Base-by-base conservation (phyloP, 2,329 filamentous ascomycete species). In the Cladosporium sp. region DNA sequence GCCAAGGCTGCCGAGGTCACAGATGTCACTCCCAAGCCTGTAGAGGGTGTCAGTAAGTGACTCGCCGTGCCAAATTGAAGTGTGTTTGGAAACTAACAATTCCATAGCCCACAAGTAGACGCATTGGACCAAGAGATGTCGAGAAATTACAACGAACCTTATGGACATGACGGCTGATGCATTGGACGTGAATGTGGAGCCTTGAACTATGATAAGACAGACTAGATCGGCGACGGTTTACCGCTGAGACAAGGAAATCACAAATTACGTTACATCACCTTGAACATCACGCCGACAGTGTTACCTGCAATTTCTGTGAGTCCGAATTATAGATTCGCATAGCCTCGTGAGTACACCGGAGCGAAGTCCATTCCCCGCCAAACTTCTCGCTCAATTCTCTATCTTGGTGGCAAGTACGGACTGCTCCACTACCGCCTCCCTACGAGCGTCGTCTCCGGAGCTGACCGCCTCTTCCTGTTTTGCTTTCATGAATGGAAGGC, bases 1-100 rank as follows among this genome's bases (percentile, higher is more conserved):
- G 78, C 78, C 70, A 77, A 81, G 67, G 87, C 87, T 14, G 88
- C 87, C 2, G 88, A 91, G 79, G 83, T 88, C 64, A 86, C 83
- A 33, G 86, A 82, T 40, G 80, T 90, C 67, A 78, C 85, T 76
- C 84, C 88, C 46, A 74, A 82, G 70, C 80, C 84, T 33, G 87
- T 84, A 68, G 88, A 90, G 77, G 88, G 74, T 29, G 70, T 74
- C 57, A 53, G 66, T 67, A 65, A 67, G 65, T 67, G 52, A 57
- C 26, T 1, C 37, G 10, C 12, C n/a, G 3, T 46, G n/a, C 3
- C 23, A 26, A 1, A 26, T 26, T 26, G 23, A 26, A 26, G 23
- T 26, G 3, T 26, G 23, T 26, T 3, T 26, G 3, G n/a, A 21
- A 28, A n/a, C 61, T 56, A 33, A 63, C 50, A 40, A 16, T 18